Evolutionary conservation across 768 basidiomycete species (phyloP), one percentile per base, ranked within the genome.

Genomic region (Trametes sanguinea): DNA sequence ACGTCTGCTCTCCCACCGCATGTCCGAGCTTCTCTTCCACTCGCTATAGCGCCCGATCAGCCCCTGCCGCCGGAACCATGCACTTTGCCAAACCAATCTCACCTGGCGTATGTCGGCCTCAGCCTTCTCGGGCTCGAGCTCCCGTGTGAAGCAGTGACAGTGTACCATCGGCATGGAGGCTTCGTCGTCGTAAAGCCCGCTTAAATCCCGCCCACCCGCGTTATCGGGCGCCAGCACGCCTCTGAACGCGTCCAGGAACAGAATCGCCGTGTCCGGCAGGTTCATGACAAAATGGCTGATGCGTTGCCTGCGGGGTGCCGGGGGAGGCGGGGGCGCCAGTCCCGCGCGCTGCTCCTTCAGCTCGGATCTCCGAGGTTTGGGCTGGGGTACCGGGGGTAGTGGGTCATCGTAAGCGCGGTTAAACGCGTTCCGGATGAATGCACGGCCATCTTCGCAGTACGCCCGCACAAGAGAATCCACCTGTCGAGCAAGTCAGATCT

Each of bases 271-370:
- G 67, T 93, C 94, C 2, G 97, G 97, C 17, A 99, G 80, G 74
- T 99, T 99, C 95, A 99, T 96, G n/a, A 97, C 89, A 70, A 93
- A 95, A 72, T 97, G 96, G 11, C 85, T 76, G 65, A 97, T 85
- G 46, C 81, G 76, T 57, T 74, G 78, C 60, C 90, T 84, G 40
- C 78, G 72, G 7, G 73, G 76, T 46, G 54, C 57, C 3, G 64
- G 22, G 17, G 60, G 65, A 32, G 61, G 61, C n/a, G 44, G 43
- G 3, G 62, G 16, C 35, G 63, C 13, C 22, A 43, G 8, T 42
- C 54, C 54, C 61, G 76, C 40, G 51, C 67, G 71, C 74, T 75
- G 69, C 77, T 81, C 74, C 80, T 83, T 73, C 73, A 71, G 71
- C 74, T 80, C 62, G 82, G 80, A 60, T 35, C 47, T 65, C 32